A percentile compares a stretch with the other conserved stretches of the same genome.
These are phyloP conservation scores for Colletotrichum shisoi DNA, from an alignment of 2,329 filamentous ascomycete species.

Conservation along the genomic window DNA sequence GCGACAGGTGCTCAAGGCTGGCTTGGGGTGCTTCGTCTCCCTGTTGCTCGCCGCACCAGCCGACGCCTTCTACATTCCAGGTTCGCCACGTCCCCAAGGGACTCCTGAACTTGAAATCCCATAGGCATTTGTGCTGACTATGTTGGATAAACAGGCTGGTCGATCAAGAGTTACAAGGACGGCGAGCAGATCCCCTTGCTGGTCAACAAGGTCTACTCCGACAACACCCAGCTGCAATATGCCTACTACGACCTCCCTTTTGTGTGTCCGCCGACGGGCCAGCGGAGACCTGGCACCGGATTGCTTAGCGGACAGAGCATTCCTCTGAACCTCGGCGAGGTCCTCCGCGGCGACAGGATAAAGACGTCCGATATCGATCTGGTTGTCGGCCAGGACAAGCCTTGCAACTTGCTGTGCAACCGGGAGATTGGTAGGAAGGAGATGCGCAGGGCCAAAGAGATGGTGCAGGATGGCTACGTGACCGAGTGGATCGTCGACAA, in stretches of 20 bases:
- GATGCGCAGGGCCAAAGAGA: conserved; percentile 71
- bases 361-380: conserved; percentile 84
- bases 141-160: conserved; percentile 67
- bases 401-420: conserved; percentile 77
- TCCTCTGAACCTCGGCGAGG: conserved; percentile 84
- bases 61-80: conserved; percentile 84
- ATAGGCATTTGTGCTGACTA: conserved; percentile 26
- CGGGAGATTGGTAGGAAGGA: conserved; percentile 70
- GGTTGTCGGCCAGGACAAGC: conserved; percentile 76
- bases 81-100: conserved; percentile 57
- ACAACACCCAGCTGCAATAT: conserved; percentile 89
- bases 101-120: neutral
- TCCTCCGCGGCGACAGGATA: conserved; percentile 86
- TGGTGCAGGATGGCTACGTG: conserved; percentile 83
- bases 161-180: conserved; percentile 79
- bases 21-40: conserved; percentile 53
- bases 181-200: conserved; percentile 82
- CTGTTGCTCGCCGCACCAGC: conserved; percentile 53
- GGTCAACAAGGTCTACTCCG: conserved; percentile 91
- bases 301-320: conserved; percentile 80
- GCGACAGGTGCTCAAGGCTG: conserved; percentile 49
- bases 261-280: conserved; percentile 79
- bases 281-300: conserved; percentile 69
- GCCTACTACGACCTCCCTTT: conserved; percentile 90
- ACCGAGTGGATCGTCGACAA: conserved; percentile 95